These are phyloP conservation scores for Kodamaea fukazawae DNA, from an alignment of 805 yeast species.

Conservation along the genomic window DNA sequence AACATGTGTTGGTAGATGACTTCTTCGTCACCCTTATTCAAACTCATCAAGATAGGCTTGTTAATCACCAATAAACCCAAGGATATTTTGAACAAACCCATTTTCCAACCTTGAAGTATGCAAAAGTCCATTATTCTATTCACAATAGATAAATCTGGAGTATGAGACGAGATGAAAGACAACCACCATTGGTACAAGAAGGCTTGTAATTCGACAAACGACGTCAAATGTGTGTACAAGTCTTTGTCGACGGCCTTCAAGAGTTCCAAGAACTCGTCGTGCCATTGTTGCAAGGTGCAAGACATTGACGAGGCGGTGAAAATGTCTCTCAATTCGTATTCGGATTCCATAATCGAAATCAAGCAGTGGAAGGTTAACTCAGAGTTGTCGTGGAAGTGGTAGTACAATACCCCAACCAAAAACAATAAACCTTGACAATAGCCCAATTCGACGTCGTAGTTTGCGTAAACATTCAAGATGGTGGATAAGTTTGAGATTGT, in stretches of 20 bases:
- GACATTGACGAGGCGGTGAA: constrained; percentile 53
- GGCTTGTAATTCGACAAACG: constrained; percentile 42
- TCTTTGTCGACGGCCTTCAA: constrained; percentile 40
- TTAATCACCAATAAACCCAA: constrained; percentile 51
- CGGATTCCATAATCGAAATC: constrained; percentile 57
- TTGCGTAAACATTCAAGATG: constrained; percentile 59
- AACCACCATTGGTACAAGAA: constrained; percentile 68
- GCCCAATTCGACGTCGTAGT: constrained; percentile 63
- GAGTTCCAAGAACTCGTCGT: constrained; percentile 47
- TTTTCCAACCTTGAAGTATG: constrained; percentile 53
- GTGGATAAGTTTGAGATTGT: constrained; percentile 49
- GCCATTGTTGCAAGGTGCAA: constrained; percentile 52
- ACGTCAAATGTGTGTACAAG: constrained; percentile 42
- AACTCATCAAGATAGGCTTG: constrained; percentile 40
- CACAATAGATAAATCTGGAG: constrained; percentile 51
- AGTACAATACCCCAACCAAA: constrained; percentile 56
- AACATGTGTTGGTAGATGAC: constrained; percentile 43
- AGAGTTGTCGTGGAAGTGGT: constrained; percentile 31
- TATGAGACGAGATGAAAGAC: constrained; percentile 56
- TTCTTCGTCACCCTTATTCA: constrained; percentile 38
- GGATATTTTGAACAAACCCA: constrained; percentile 52
- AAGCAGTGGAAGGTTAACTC: constrained; percentile 51
- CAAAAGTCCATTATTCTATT: constrained; percentile 50
- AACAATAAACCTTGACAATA: constrained; percentile 68
- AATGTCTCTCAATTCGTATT: constrained; percentile 47